Evolutionary conservation across 176 grass and related monocot species (phyloP).

Genomic region (Echinochloa phyllopogon): DNA sequence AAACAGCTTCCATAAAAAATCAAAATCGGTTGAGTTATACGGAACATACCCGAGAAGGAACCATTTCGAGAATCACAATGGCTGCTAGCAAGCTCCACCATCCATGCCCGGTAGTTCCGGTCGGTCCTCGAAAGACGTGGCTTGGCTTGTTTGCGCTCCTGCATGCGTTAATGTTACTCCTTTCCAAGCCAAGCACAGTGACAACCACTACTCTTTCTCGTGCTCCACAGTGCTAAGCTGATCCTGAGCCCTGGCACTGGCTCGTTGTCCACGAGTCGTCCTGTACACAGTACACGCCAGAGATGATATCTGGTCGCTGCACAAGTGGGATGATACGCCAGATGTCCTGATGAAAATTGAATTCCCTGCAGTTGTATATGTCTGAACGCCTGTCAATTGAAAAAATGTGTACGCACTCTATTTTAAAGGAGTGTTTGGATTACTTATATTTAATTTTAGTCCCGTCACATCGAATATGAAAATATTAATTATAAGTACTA

Average conservation of each 20-base stretch:
- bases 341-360: no score
- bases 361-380: neutral
- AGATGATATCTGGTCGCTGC: neutral
- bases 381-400: neutral
- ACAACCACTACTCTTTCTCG: neutral
- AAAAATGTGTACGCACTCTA: no score
- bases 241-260: no score
- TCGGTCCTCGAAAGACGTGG: neutral
- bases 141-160: neutral
- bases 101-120: neutral
- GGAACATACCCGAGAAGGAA: no score
- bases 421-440: no score
- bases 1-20: no score
- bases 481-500: no score
- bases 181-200: constrained; percentile 12
- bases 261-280: neutral
- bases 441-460: no score
- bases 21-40: no score
- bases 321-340: neutral
- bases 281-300: neutral
- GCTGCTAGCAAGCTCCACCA: no score
- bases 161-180: neutral
- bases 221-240: neutral
- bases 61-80: no score
- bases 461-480: no score